Evolutionary conservation across 169 alveolate genomes (phyloP).

Genomic region (Eimeria maxima): DNA sequence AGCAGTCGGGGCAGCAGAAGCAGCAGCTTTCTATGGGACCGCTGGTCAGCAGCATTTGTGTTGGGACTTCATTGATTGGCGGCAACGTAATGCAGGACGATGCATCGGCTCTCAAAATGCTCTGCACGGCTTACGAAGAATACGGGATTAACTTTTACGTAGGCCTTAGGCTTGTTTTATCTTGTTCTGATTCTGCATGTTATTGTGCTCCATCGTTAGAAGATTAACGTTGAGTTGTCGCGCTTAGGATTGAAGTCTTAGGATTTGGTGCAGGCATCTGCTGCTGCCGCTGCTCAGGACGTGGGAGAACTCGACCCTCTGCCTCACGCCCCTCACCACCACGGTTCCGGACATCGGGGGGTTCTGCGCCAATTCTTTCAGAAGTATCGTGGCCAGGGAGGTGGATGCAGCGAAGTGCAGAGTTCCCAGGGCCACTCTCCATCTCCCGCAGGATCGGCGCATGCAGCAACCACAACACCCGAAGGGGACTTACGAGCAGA

Average conservation of each 20-base stretch:
- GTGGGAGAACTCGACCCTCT: conserved; percentile 92
- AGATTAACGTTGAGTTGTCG: too few species aligned
- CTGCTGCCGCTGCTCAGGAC: conserved; percentile 84
- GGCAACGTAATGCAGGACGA: conserved; percentile 89
- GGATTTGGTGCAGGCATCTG: neutral
- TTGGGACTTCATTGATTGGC: conserved; percentile 91
- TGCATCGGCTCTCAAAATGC: conserved; percentile 88
- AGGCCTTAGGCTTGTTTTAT: neutral
- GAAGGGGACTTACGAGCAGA: conserved; percentile 72
- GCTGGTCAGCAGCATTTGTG: conserved; percentile 89
- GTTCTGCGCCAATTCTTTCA: conserved; percentile 86
- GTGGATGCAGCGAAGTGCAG: conserved; percentile 85
- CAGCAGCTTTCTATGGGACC: conserved; percentile 38
- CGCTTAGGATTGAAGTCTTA: too few species aligned
- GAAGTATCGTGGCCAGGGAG: conserved; percentile 82
- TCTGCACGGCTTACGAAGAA: conserved; percentile 89
- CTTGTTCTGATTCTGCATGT: too few species aligned
- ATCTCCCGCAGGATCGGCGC: neutral
- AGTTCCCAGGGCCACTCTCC: conserved; percentile 78
- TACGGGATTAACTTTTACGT: conserved; percentile 91
- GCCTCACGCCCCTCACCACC: conserved; percentile 89
- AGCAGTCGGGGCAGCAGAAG: conserved; percentile 16
- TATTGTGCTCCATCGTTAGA: neutral
- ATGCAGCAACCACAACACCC: neutral
- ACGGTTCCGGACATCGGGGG: conserved; percentile 88